Evolutionary conservation across 2,329 filamentous ascomycete genomes (phyloP).

Genomic region (Colletotrichum coccodes): DNA sequence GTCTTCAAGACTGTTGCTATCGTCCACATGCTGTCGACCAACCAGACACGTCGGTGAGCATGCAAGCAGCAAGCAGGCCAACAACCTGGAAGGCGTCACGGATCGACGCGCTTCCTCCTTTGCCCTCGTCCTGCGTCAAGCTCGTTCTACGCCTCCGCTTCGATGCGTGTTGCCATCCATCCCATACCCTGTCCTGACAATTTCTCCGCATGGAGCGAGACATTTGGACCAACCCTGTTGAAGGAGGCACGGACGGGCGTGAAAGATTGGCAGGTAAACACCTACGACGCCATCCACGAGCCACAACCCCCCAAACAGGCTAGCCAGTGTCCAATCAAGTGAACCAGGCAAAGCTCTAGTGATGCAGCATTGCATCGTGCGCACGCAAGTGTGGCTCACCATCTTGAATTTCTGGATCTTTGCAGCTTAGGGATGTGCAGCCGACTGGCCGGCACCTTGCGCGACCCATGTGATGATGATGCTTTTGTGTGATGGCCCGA

Average conservation of each 20-base stretch:
- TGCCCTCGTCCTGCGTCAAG: background rate
- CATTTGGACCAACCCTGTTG: background rate
- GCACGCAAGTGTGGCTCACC: constrained; percentile 26
- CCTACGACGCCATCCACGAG: background rate
- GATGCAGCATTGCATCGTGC: constrained; percentile 32
- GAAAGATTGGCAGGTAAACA: constrained; percentile 17
- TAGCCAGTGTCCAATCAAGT: constrained; percentile 25
- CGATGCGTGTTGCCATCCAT: constrained; percentile 18
- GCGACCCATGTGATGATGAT: constrained; percentile 21
- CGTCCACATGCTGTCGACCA: background rate
- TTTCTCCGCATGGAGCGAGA: constrained; percentile 11
- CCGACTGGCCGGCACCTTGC: background rate
- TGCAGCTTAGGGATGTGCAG: background rate
- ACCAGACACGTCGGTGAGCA: constrained; percentile 3
- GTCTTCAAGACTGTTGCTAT: constrained; percentile 11
- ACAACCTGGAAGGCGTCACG: background rate
- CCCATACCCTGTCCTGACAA: constrained; percentile 4
- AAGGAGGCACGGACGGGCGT: background rate
- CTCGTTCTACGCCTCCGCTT: background rate
- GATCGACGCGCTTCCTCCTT: background rate
- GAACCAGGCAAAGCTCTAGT: constrained; percentile 13
- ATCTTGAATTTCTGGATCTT: background rate
- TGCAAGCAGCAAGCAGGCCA: background rate
- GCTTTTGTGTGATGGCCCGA: background rate
- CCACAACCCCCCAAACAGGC: constrained; percentile 18